Base-by-base conservation (phyloP, 768 basidiomycete genomes). In the Mycena filopes region DNA sequence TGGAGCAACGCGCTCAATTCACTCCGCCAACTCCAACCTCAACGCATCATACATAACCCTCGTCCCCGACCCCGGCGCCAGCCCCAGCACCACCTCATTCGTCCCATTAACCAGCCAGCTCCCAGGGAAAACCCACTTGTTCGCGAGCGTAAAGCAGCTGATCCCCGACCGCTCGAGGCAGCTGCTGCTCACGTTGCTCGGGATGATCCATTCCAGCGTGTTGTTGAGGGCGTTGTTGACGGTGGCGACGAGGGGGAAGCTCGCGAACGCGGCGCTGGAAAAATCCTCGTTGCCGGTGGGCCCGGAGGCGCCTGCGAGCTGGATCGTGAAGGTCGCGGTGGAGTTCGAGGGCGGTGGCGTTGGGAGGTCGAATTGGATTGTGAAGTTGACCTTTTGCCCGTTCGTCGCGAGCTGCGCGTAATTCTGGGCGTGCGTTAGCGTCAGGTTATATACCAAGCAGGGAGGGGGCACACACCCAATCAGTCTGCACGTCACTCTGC, bases 21-120 rank as follows among this genome's bases (percentile, higher is more conserved):
- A n/a, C n/a, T n/a, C n/a, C 18, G 56, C 55, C 63, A 65, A 51
- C 31, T 65, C 56, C 49, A 65, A 58, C 25, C 63, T 48, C 31
- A 65, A n/a, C 0, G 63, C 56, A 48, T 65, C 63, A 21, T 65
- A 63, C 62, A 56, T 63, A 9, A 63, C 62, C 13, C 55, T 38
- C 4, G 54, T 63, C 55, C 40, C 31, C n/a, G 62, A 56, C n/a
- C 56, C 63, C 11, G 56, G 49, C 25, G 26, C 42, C n/a, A 65
- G 42, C 15, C 56, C 63, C 11, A 65, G 33, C 3, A 65, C 56
- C 33, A 65, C 31, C 49, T 58, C 50, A 36, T 65, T 64, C 8
- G 63, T 59, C n/a, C 63, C 50, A 21, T 65, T 65, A 15, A 58
- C 42, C 21, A 65, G 33, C 63, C 63, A 65, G 50, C 43, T 65